Evolutionary conservation across 805 yeast genomes (phyloP).

Genomic region (Ogataea sp.): DNA sequence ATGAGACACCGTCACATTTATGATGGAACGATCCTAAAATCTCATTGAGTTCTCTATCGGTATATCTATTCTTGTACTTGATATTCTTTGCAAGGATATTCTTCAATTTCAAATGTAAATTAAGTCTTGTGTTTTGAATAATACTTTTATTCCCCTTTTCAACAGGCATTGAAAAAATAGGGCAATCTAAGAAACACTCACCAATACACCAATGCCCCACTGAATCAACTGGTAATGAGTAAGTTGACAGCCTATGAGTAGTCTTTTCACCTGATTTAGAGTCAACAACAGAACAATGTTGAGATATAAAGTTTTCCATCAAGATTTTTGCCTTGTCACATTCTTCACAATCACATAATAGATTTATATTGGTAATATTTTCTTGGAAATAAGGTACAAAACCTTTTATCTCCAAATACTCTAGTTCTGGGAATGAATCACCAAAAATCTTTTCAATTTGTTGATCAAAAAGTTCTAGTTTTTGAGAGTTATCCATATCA

Average conservation of each 20-base stretch:
- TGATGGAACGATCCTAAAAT: not conserved
- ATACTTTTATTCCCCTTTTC: too few relatives aligned
- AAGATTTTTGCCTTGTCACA: not conserved
- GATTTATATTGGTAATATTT: not conserved
- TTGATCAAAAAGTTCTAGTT: too few relatives aligned
- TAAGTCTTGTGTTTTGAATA: constrained; percentile 1
- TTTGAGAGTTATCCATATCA: too few relatives aligned
- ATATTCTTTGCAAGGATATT: not conserved
- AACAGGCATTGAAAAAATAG: not conserved
- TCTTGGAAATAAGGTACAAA: not conserved
- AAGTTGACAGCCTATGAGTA: not conserved
- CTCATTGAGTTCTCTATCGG: not conserved
- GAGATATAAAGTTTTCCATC: not conserved
- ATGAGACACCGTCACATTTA: constrained; percentile 1
- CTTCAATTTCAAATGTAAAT: constrained; percentile 1
- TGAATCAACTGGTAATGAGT: constrained; percentile 1
- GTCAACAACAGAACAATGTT: not conserved
- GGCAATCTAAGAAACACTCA: constrained; percentile 1
- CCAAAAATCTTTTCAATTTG: not conserved
- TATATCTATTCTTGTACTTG: constrained; percentile 1
- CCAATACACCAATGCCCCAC: constrained; percentile 1
- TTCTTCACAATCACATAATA: not conserved
- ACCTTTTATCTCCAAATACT: constrained; percentile 1
- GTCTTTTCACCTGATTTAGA: not conserved
- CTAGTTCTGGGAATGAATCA: constrained; percentile 1